Percentiles rank a stretch among this genome's conserved stretches.
Evolutionary conservation across 805 yeast genomes (phyloP).

Genomic region (Zygoascus flipseniorum): DNA sequence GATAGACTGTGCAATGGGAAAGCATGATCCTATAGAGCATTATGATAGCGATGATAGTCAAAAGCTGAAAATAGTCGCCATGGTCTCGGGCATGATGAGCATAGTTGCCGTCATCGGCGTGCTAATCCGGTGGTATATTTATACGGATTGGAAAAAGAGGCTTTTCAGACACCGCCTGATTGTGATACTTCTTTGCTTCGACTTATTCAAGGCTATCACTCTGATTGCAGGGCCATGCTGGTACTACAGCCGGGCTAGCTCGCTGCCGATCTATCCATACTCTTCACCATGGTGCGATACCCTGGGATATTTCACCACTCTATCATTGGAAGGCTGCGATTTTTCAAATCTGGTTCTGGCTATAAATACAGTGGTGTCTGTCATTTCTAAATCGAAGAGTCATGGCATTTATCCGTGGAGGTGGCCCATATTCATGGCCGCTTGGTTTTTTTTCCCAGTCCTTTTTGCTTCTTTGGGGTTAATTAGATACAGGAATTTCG

Average conservation of each 20-base stretch:
- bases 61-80: neutral
- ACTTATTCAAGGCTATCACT: constrained; percentile 60
- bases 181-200: constrained; percentile 54
- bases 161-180: constrained; percentile 42
- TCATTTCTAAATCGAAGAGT: constrained; percentile 38
- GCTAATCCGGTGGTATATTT: constrained; percentile 10
- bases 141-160: neutral
- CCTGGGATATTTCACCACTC: constrained; percentile 72
- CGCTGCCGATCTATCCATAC: constrained; percentile 5
- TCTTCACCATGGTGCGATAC: constrained; percentile 46
- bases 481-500: constrained; percentile 28
- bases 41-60: neutral
- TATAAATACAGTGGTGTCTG: constrained; percentile 63
- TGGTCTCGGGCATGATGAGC: constrained; percentile 8
- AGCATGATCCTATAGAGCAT: constrained; percentile 1
- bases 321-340: constrained; percentile 77
- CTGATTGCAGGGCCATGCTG: constrained; percentile 54
- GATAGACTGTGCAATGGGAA: too few species aligned
- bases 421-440: constrained; percentile 38
- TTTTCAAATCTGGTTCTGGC: constrained; percentile 74
- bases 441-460: constrained; percentile 44
- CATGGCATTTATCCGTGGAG: constrained; percentile 3
- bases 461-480: constrained; percentile 65
- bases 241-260: constrained; percentile 31
- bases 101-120: constrained; percentile 8